Conservation (phyloP, 768 basidiomycete species). For the Galerina sulciceps region DNA sequence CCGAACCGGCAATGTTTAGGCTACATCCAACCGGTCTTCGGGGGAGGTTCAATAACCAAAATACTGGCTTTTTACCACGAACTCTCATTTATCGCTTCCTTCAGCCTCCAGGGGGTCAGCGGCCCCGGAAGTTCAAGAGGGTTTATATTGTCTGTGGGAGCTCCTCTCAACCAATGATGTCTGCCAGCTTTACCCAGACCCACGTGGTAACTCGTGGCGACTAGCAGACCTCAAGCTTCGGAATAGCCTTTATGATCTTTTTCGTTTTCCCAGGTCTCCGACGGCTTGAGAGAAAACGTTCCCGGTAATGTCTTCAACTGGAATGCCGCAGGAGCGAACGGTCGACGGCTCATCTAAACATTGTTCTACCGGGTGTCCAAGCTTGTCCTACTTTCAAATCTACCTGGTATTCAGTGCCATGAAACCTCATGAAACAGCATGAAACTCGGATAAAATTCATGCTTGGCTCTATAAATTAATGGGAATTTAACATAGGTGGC, state of each 20-base stretch:
- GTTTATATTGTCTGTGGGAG: not conserved
- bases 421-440: too few species aligned
- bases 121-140: not conserved
- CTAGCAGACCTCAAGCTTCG: not conserved
- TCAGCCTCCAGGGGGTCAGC: not conserved
- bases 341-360: too few species aligned
- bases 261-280: not conserved
- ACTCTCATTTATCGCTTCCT: slow-evolving; percentile 4
- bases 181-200: not conserved
- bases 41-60: slow-evolving; percentile 9
- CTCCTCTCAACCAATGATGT: not conserved
- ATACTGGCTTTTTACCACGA: slow-evolving; percentile 20
- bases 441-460: too few species aligned
- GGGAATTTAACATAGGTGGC: too few species aligned
- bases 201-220: slow-evolving; percentile 1
- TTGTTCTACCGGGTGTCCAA: too few species aligned
- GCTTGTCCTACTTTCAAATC: too few species aligned
- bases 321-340: too few species aligned
- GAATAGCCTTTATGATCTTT: not conserved
- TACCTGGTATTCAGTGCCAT: too few species aligned
- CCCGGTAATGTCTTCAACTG: too few species aligned
- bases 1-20: not conserved
- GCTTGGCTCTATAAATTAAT: too few species aligned
- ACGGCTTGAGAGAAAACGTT: not conserved
- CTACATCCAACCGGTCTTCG: not conserved